Base-by-base conservation (phyloP, 2,329 filamentous ascomycete genomes). In the Colletotrichum musae region DNA sequence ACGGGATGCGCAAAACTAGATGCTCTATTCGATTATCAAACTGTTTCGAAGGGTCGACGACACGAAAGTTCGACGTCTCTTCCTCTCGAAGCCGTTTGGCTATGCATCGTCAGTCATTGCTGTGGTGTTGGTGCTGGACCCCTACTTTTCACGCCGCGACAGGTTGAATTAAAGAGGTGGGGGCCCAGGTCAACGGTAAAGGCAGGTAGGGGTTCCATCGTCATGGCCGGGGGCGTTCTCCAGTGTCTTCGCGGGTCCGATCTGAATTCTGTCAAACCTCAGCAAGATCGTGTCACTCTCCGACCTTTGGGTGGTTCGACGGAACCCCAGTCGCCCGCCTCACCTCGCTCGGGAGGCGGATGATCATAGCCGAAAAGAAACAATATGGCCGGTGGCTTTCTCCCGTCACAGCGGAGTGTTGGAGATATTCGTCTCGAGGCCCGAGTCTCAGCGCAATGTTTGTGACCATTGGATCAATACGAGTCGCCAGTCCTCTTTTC, bases 201-300 rank as follows among this genome's bases (percentile, higher is more conserved):
- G n/a, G 10, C 47, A 18, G 43, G 16, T 47, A 16, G 18, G 10
- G 16, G 28, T 52, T n/a, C 41, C 45, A 58, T 64, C 45, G 39
- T 51, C 26, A 45, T 47, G 24, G 24, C 10, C 18, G 12, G 15
- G 51, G 32, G 50, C 21, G 36, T 41, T 18, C 12, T 24, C 21
- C 21, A 24, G 21, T 24, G 21, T 12, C 21, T 16, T n/a, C n/a
- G 41, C 26, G 43, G 59, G 53, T 52, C 51, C 63, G 68, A 72
- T 72, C 68, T 56, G 56, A 24, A 56, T 64, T 67, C 53, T 63
- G 52, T 68, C 68, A 50, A 58, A 53, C 63, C 16, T 16, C 59
- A 53, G 56, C 24, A 45, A 70, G 67, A 68, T 71, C 70, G 59
- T 61, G 39, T 60, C 54, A 60, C 18, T 36, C 36, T 45, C 32